Conservation (phyloP, 441 rosid genomes). For the Populus trichocarpa region DNA sequence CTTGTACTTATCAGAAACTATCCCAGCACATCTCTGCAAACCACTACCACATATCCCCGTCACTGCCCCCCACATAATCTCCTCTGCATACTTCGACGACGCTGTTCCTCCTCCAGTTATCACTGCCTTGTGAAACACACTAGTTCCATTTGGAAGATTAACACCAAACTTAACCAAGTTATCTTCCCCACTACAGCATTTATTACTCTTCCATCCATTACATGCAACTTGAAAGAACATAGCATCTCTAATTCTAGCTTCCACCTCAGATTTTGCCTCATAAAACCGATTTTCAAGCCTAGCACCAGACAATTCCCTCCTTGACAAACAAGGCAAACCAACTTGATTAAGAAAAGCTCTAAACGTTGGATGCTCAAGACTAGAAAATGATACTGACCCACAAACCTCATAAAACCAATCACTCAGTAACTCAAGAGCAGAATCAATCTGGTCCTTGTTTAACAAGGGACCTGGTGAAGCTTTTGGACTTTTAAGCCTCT, state of each 20-base stretch:
- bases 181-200: constrained; percentile 41
- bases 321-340: constrained; percentile 74
- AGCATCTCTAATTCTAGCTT: constrained; percentile 76
- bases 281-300: constrained; percentile 70
- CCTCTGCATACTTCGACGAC: constrained; percentile 79
- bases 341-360: constrained; percentile 78
- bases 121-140: constrained; percentile 62
- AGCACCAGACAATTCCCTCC: constrained; percentile 52
- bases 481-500: constrained; percentile 91
- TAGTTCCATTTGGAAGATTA: constrained; percentile 87
- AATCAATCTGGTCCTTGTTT: constrained; percentile 74
- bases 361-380: constrained; percentile 91
- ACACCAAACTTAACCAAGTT: constrained; percentile 62
- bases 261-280: constrained; percentile 61
- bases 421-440: constrained; percentile 64
- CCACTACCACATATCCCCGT: constrained; percentile 55
- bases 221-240: constrained; percentile 82
- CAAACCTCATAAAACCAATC: constrained; percentile 92
- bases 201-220: constrained; percentile 68
- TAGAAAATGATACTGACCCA: constrained; percentile 84
- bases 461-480: constrained; percentile 69
- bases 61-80: constrained; percentile 65
- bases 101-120: constrained; percentile 52
- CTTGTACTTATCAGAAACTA: constrained; percentile 78
- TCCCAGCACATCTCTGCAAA: constrained; percentile 75